Conservation (phyloP, 1,284 basidiomycete genomes). For the Testicularia cyperi region DNA sequence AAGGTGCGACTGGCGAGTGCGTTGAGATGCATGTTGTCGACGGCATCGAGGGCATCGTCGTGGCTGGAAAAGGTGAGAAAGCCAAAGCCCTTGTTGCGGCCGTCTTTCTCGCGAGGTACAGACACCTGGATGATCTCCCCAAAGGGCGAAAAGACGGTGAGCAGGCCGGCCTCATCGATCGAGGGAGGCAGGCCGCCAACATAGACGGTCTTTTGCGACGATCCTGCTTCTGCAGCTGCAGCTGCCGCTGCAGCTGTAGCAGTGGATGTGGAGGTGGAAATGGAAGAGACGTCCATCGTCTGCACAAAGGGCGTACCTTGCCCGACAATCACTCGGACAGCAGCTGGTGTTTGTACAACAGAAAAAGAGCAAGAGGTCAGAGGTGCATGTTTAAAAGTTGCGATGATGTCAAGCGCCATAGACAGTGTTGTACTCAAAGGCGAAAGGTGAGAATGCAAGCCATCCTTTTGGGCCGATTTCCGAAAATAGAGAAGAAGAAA, state of each 20-base stretch:
- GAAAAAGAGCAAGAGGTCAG: too few species aligned
- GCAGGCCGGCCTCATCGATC: constrained; percentile 14
- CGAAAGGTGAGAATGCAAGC: too few species aligned
- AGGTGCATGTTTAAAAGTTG: too few species aligned
- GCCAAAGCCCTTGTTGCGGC: constrained; percentile 29
- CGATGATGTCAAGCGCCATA: too few species aligned
- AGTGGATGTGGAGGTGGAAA: background rate
- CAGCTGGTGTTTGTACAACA: too few species aligned
- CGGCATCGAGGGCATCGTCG: constrained; percentile 28
- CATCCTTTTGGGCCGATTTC: too few species aligned
- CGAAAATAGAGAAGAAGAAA: background rate
- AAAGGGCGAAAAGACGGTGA: constrained; percentile 21
- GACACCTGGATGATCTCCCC: constrained; percentile 40
- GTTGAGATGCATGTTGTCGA: constrained; percentile 47
- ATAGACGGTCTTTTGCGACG: constrained; percentile 1
- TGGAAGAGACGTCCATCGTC: background rate
- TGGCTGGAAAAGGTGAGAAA: constrained; percentile 28
- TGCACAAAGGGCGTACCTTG: too few species aligned
- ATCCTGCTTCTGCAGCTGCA: background rate
- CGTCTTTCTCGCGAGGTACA: constrained; percentile 6
- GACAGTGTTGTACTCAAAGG: too few species aligned
- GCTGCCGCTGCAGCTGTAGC: background rate
- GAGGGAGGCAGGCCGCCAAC: constrained; percentile 18
- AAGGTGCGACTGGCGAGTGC: constrained; percentile 11
- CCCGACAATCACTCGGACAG: too few species aligned